Base-by-base conservation (phyloP, 2,329 filamentous ascomycete genomes). In the Aureobasidium vineae region DNA sequence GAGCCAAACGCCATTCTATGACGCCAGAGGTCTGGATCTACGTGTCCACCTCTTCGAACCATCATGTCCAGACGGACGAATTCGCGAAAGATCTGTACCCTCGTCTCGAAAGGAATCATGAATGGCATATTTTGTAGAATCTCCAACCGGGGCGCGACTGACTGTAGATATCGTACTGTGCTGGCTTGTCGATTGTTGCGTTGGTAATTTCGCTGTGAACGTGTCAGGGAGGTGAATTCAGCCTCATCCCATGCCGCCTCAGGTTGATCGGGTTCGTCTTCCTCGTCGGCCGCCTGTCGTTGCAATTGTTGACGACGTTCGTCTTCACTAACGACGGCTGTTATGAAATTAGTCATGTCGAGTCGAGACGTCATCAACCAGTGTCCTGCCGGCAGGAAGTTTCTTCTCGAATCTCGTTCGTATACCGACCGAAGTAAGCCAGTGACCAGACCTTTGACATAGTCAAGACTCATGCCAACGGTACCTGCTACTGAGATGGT, bases 51-150 rank as follows among this genome's bases (percentile, higher is more conserved):
- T 70, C 92, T 82, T 69, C 92, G 82, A 69, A 88, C 88, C 13
- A 60, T 71, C 74, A 95, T 92, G 77, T 99, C 95, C 5, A 93
- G 81, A 36, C 86, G 79, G n/a, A 98, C 90, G 72, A 98, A 98
- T 73, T 97, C 88, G 36, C 93, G 87, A 77, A 99, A 98, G 28
- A 98, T 94, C 74, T 92, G 87, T 5, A 99, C 95, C 54, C 95
- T 84, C 0, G 91, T 95, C 43, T 91, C 87, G 72, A 99, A 99
- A 0, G 94, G 95, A 52, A 99, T 95, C 70, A 94, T 90, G 75
- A 98, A 99, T 0, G 95, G 95, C 88, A 99, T 96, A 73, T 98
- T 96, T 71, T 95, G 89, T 60, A 99, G 79, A 5, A 99, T 90
- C 73, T 97, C 93, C 11, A 97, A 81, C 71, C 94, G 89, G 0